Evolutionary conservation across 139 green algal genomes (phyloP).

Genomic region (Chlorella sp.): DNA sequence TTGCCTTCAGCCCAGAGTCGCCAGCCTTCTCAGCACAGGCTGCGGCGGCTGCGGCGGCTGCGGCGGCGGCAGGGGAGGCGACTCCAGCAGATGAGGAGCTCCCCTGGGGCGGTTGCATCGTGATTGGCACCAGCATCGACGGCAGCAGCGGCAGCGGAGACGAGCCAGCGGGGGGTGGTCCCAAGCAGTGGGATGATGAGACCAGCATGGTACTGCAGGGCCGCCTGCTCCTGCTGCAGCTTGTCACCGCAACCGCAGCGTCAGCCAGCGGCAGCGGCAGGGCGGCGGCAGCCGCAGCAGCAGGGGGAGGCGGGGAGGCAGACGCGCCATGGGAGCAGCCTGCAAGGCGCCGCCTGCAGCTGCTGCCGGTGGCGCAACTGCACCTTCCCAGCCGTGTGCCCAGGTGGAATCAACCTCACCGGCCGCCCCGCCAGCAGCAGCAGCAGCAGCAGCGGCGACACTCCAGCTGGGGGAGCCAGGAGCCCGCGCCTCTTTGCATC

Average conservation of each 20-base stretch:
- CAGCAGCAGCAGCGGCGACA: neutral
- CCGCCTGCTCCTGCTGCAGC: constrained; percentile 31
- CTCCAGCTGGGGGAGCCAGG: neutral
- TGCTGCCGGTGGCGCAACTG: constrained; percentile 7
- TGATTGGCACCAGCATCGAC: constrained; percentile 1
- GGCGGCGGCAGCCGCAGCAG: neutral
- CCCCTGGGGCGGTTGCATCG: neutral
- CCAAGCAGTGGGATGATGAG: constrained; percentile 17
- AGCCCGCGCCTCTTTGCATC: constrained; percentile 20
- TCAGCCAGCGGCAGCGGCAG: neutral
- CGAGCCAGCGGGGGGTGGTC: neutral
- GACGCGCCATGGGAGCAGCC: neutral
- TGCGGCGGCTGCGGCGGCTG: neutral
- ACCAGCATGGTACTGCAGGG: neutral
- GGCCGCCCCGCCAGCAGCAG: neutral
- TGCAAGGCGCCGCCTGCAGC: neutral
- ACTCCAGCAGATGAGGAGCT: neutral
- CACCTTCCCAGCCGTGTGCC: constrained; percentile 31
- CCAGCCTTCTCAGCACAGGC: neutral
- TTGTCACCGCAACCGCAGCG: neutral
- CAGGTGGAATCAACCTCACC: neutral
- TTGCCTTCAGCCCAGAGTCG: constrained; percentile 2
- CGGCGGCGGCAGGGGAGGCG: neutral
- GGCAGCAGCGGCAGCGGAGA: neutral
- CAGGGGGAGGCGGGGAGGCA: neutral